phyloP scores from a whole-genome alignment of 1,284 basidiomycete genomes.

The Schizophyllum amplum region DNA sequence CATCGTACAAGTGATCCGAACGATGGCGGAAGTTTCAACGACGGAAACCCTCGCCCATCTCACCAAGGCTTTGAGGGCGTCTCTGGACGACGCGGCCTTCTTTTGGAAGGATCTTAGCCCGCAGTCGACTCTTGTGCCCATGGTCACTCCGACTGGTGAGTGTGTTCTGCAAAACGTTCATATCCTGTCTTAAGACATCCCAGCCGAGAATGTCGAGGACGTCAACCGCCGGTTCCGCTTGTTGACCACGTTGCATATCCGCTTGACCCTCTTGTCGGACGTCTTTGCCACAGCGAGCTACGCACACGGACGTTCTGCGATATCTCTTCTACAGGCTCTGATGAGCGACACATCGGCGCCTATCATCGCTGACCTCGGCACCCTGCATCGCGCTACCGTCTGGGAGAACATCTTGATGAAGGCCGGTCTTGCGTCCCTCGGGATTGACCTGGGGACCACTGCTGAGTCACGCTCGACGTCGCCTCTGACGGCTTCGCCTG shows the following conservation, averaged over 20 bases:
- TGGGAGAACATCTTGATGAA: constrained; percentile 86
- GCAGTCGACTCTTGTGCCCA: constrained; percentile 51
- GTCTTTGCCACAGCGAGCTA: constrained; percentile 84
- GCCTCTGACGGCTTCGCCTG: constrained; percentile 37
- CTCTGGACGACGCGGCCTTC: constrained; percentile 60
- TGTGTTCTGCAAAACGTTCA: constrained; percentile 4
- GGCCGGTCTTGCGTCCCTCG: constrained; percentile 43
- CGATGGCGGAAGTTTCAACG: constrained; percentile 82
- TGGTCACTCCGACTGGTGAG: constrained; percentile 50
- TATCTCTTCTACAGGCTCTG: constrained; percentile 70
- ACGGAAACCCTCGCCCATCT: constrained; percentile 71
- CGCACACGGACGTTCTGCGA: constrained; percentile 73
- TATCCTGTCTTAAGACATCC: constrained; percentile 9
- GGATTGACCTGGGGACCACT: constrained; percentile 35
- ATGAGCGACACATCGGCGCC: constrained; percentile 56
- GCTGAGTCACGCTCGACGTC: constrained; percentile 24
- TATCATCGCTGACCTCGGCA: constrained; percentile 70
- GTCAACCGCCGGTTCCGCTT: constrained; percentile 69
- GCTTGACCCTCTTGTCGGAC: constrained; percentile 81
- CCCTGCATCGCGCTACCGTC: constrained; percentile 75
- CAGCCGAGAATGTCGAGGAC: constrained; percentile 37
- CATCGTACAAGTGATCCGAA: constrained; percentile 81
- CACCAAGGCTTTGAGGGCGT: constrained; percentile 62
- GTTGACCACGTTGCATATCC: constrained; percentile 73
- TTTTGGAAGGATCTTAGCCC: constrained; percentile 59